These are phyloP conservation scores for Leccinum barrowsii DNA, from an alignment of 768 basidiomycete species.

Conservation along the genomic window DNA sequence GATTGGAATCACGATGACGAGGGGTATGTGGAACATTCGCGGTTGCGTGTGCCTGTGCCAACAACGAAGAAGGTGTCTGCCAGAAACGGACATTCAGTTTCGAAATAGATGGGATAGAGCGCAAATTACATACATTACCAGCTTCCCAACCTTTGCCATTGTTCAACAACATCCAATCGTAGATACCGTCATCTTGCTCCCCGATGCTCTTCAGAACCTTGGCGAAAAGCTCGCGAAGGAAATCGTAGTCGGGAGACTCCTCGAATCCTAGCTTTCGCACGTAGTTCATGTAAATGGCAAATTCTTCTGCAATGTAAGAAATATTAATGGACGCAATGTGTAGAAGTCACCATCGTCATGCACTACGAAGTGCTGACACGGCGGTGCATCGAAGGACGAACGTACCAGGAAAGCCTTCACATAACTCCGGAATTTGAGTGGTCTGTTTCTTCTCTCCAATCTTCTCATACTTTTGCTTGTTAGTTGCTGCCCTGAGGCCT, in stretches of 20 bases:
- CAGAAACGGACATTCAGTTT: conserved; percentile 6
- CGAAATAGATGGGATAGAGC: background rate
- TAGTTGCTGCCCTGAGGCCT: conserved; percentile 93
- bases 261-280: conserved; percentile 98
- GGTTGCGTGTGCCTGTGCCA: conserved; percentile 53
- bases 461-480: conserved; percentile 99
- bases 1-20: conserved; percentile 54
- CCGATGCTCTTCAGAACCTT: conserved; percentile 87
- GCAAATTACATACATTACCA: conserved; percentile 55
- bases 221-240: conserved; percentile 88
- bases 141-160: conserved; percentile 96
- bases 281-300: conserved; percentile 98
- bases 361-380: background rate
- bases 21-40: conserved; percentile 52
- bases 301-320: conserved; percentile 60
- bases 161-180: conserved; percentile 96
- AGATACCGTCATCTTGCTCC: conserved; percentile 88
- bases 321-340: background rate
- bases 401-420: conserved; percentile 92
- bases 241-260: conserved; percentile 97
- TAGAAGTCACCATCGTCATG: background rate
- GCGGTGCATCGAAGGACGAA: background rate
- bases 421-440: conserved; percentile 86
- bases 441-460: conserved; percentile 99
- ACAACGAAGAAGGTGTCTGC: conserved; percentile 42